Evolutionary conservation across 2,329 filamentous ascomycete genomes (phyloP).

Genomic region (Sporothrix luriei): DNA sequence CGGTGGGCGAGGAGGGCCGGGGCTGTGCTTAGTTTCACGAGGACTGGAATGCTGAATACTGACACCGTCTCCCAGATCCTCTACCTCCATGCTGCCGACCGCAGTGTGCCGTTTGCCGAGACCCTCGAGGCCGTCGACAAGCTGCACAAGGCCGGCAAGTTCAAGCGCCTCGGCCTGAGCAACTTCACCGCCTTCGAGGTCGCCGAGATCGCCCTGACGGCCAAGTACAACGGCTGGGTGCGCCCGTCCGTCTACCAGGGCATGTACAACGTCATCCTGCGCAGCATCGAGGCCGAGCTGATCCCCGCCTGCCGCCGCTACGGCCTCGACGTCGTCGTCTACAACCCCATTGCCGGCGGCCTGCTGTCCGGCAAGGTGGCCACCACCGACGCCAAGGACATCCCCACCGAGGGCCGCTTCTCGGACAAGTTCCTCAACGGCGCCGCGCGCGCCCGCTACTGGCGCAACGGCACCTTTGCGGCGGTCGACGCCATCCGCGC

Average conservation of each 20-base stretch:
- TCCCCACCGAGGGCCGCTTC: constrained; percentile 69
- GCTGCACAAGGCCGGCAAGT: constrained; percentile 70
- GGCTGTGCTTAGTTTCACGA: no score
- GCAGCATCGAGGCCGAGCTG: constrained; percentile 63
- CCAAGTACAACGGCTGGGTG: constrained; percentile 68
- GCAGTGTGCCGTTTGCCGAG: constrained; percentile 50
- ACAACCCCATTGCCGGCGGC: constrained; percentile 73
- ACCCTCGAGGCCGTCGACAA: constrained; percentile 69
- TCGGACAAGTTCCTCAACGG: constrained; percentile 55
- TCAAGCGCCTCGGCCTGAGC: constrained; percentile 68
- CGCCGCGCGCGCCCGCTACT: constrained; percentile 60
- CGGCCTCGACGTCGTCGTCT: constrained; percentile 68
- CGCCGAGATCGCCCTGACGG: constrained; percentile 70
- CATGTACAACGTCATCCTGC: constrained; percentile 64
- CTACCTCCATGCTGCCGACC: constrained; percentile 69
- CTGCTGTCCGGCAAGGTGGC: constrained; percentile 65
- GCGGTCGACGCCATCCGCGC: constrained; percentile 66
- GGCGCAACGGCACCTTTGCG: constrained; percentile 58
- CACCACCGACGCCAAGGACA: constrained; percentile 30
- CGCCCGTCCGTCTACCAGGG: constrained; percentile 72
- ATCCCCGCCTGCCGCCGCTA: constrained; percentile 67
- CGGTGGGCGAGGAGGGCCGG: no score
- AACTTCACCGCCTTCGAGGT: constrained; percentile 79
- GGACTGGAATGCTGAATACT: neutral
- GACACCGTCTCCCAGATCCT: constrained; percentile 55